phyloP scores from a whole-genome alignment of 768 basidiomycete species.

The Tylopilus felleus region DNA sequence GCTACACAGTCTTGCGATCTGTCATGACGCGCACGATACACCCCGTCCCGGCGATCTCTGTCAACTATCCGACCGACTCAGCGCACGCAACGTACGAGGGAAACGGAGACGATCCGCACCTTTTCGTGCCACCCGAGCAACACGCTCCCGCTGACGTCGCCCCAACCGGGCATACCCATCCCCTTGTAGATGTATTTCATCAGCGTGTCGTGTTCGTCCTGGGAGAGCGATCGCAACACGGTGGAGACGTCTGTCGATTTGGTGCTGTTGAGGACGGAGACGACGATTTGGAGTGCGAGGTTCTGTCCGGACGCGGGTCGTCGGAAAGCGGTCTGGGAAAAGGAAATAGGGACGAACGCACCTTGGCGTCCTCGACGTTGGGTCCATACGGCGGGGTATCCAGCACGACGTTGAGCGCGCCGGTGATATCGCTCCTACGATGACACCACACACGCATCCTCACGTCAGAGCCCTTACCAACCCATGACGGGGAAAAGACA shows the following conservation, averaged over 20 bases:
- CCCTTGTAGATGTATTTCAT: conserved; percentile 99
- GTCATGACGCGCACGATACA: conserved; percentile 90
- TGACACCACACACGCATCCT: background rate
- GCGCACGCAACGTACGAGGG: background rate
- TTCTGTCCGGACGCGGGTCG: conserved; percentile 42
- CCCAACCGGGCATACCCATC: conserved; percentile 66
- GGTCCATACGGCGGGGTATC: conserved; percentile 87
- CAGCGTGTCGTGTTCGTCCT: conserved; percentile 79
- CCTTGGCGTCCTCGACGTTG: conserved; percentile 88
- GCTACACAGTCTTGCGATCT: conserved; percentile 56
- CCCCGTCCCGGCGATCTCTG: conserved; percentile 90
- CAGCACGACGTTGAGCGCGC: conserved; percentile 68
- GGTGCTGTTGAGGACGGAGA: conserved; percentile 91
- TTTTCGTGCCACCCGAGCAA: conserved; percentile 91
- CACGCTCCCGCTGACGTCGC: conserved; percentile 63
- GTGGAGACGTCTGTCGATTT: conserved; percentile 82
- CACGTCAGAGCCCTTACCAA: too few species aligned
- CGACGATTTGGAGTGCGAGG: conserved; percentile 72
- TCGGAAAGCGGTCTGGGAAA: too few species aligned
- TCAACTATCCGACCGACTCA: conserved; percentile 52
- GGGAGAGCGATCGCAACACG: conserved; percentile 68
- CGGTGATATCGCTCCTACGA: conserved; percentile 69
- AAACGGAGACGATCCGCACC: conserved; percentile 43
- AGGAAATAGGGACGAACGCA: conserved; percentile 30
- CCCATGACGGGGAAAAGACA: too few species aligned